Conservation (phyloP, 345 rosid species). For the Toxicodendron radicans region DNA sequence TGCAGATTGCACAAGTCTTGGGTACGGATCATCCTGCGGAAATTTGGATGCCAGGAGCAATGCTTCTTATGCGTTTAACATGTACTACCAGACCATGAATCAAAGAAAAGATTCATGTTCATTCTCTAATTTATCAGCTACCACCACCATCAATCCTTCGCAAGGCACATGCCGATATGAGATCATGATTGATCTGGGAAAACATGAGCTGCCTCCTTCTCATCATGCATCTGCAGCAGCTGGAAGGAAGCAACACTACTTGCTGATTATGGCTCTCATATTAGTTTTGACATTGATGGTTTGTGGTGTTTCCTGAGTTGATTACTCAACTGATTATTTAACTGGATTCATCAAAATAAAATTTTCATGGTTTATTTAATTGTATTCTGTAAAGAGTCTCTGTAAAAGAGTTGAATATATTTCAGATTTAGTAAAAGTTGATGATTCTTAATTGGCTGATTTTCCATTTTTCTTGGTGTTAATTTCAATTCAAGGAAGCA, state of each 20-base stretch:
- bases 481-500: too few species aligned
- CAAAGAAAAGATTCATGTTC: conserved; percentile 54
- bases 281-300: conserved; percentile 12
- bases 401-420: too few species aligned
- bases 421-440: too few species aligned
- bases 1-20: conserved; percentile 73
- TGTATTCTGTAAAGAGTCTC: too few species aligned
- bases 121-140: conserved; percentile 34
- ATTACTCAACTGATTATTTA: too few species aligned
- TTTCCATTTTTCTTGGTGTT: too few species aligned
- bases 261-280: conserved; percentile 8
- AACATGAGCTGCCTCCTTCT: conserved; percentile 28
- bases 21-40: conserved; percentile 57
- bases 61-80: conserved; percentile 78
- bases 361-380: too few species aligned
- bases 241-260: conserved; percentile 1
- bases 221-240: conserved; percentile 18
- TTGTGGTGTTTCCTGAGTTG: neutral
- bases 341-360: too few species aligned
- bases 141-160: conserved; percentile 59
- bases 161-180: conserved; percentile 52
- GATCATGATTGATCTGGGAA: conserved; percentile 56
- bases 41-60: conserved; percentile 41
- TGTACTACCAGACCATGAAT: conserved; percentile 71
- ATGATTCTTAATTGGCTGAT: too few species aligned